These are phyloP conservation scores for Dalbergia cochinchinensis DNA, from an alignment of 306 rosid species.

Conservation along the genomic window DNA sequence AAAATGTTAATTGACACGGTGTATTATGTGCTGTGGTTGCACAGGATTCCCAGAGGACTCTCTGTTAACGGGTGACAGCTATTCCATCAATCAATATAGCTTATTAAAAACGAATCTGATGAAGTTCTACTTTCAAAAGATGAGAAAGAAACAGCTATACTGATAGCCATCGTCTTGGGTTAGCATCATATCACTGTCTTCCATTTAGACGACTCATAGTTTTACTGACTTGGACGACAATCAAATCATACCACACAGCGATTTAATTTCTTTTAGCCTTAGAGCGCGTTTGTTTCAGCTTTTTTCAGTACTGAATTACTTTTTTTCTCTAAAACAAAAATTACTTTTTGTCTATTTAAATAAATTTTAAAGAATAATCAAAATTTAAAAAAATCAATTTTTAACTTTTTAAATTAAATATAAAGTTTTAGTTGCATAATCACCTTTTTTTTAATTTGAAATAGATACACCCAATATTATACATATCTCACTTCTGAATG, in stretches of 20 bases:
- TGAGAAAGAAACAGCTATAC: not conserved
- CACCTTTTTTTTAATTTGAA: too few relatives aligned
- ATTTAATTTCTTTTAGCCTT: not conserved
- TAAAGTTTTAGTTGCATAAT: too few relatives aligned
- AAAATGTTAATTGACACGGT: too few relatives aligned
- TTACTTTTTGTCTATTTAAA: too few relatives aligned
- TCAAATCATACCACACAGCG: slow-evolving; percentile 1
- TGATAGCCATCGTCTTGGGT: not conserved
- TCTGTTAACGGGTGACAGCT: not conserved
- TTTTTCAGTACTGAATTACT: too few relatives aligned
- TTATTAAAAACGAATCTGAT: not conserved
- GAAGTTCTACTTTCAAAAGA: not conserved
- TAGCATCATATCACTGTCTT: slow-evolving; percentile 16
- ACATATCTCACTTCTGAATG: not conserved
- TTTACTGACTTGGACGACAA: slow-evolving; percentile 6
- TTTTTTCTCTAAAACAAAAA: too few relatives aligned
- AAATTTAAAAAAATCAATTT: too few relatives aligned
- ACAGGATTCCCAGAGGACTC: not conserved
- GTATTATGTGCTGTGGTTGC: too few relatives aligned
- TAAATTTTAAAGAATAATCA: too few relatives aligned
- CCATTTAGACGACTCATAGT: slow-evolving; percentile 3
- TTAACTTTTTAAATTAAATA: too few relatives aligned
- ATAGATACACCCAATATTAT: too few relatives aligned
- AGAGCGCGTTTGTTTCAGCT: too few relatives aligned
- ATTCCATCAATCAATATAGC: not conserved